phyloP scores from a whole-genome alignment of 176 grass and related monocot species.

The Zoysia pacifica region DNA sequence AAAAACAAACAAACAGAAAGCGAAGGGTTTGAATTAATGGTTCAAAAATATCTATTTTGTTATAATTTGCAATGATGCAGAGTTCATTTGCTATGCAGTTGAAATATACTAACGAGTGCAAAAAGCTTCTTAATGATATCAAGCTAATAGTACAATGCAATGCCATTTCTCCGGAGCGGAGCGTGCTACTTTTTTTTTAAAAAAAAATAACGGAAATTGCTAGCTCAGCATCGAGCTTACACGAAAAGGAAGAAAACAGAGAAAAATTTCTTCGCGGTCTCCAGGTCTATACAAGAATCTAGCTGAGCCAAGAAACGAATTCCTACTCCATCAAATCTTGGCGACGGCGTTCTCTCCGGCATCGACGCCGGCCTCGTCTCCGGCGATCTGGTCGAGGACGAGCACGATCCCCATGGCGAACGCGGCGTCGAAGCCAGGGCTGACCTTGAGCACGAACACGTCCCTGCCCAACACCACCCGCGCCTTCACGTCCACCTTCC shows the following conservation, averaged over 20 bases:
- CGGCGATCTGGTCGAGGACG: conserved; percentile 74
- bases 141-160: not conserved
- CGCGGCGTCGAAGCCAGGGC: conserved; percentile 64
- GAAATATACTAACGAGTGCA: no score
- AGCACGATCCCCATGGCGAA: conserved; percentile 84
- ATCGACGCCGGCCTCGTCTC: conserved; percentile 39
- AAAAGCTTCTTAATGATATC: not conserved
- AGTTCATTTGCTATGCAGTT: not conserved
- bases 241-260: not conserved
- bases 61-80: not conserved
- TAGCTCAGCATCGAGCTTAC: not conserved
- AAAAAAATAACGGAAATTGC: no score
- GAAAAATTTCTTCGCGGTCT: not conserved
- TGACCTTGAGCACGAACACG: conserved; percentile 71
- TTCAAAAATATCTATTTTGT: not conserved
- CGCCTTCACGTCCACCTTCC: conserved; percentile 69
- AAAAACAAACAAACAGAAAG: not conserved
- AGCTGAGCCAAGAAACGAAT: conserved; percentile 14
- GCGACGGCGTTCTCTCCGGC: not conserved
- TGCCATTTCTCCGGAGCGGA: conserved; percentile 3
- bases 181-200: not conserved
- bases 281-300: not conserved
- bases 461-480: conserved; percentile 70
- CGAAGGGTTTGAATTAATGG: not conserved
- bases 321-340: conserved; percentile 28